Evolutionary conservation across 768 basidiomycete genomes (phyloP), one percentile per base, ranked within the genome.

Genomic region (Hygrophorus pudorinus): DNA sequence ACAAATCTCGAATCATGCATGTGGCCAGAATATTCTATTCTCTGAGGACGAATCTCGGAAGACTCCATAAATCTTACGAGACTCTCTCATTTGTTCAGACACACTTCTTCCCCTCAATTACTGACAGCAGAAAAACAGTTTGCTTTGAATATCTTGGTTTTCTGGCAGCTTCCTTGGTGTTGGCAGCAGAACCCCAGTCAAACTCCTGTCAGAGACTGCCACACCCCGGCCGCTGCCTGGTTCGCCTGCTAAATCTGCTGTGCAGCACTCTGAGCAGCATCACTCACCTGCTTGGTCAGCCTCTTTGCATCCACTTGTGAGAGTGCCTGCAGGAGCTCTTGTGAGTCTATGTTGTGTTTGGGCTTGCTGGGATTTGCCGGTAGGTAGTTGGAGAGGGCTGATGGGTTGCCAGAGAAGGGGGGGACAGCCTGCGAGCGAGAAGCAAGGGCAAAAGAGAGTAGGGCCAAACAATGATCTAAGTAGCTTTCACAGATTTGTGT

Each of bases 141-240:
- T n/a, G n/a, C n/a, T n/a, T n/a, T n/a, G n/a, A n/a, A n/a, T n/a
- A n/a, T n/a, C n/a, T n/a, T n/a, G n/a, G n/a, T n/a, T 86, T 35
- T 79, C 79, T 46, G 81, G 80, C 31, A 69, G 63, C 60, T 81
- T 73, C 44, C 75, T 65, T 0, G 81, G 81, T n/a, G 83, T 84
- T 20, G 71, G 63, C 42, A 77, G 75, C 17, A 71, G 65, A 4
- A 76, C 66, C 28, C 68, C 66, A 33, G 79, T 77, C 56, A 79
- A 55, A 53, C 71, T 62, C 54, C 79, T 62, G 53, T 79, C 81
- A 14, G 67, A 68, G 28, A 69, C 64, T 11, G 67, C 70, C 10
- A 59, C 66, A 9, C 65, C 29, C 73, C 30, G 17, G 32, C n/a
- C n/a, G n/a, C 46, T 33, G 27, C 42, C 76, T 42, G 67, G 71